Conservation (phyloP, 2,329 filamentous ascomycete species). For the Ascochyta lentis region DNA sequence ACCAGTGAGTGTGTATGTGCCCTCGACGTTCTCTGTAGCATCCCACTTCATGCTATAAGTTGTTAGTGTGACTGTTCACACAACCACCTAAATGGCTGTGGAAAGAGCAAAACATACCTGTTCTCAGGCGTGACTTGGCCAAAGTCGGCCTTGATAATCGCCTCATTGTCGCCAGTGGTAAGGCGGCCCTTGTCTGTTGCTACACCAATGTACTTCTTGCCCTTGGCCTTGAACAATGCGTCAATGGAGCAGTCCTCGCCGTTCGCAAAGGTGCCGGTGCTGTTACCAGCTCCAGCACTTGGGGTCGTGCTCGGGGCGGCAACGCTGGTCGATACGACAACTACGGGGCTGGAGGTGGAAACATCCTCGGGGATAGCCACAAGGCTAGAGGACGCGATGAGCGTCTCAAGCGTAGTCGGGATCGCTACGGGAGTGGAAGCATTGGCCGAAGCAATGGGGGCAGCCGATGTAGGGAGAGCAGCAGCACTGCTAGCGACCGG, state of each 20-base stretch:
- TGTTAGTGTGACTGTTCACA: conserved; percentile 2
- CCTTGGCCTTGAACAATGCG: conserved; percentile 64
- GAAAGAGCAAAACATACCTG: conserved; percentile 21
- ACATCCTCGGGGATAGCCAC: conserved; percentile 7
- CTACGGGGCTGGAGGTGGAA: not conserved
- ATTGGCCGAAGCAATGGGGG: conserved; percentile 16
- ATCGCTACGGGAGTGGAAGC: conserved; percentile 9
- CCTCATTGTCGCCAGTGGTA: conserved; percentile 55
- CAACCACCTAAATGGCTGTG: too few relatives aligned
- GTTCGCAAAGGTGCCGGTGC: conserved; percentile 19
- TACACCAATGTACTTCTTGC: conserved; percentile 71
- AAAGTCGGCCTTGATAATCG: conserved; percentile 66
- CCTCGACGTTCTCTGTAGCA: conserved; percentile 56
- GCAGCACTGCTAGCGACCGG: not conserved
- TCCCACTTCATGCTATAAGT: conserved; percentile 70
- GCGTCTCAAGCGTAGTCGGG: conserved; percentile 12
- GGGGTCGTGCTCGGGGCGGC: conserved; percentile 17
- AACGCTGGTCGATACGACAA: conserved; percentile 11
- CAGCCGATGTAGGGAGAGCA: conserved; percentile 4
- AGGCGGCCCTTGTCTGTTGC: conserved; percentile 63
- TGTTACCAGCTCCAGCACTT: conserved; percentile 14
- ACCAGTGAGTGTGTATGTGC: conserved; percentile 62
- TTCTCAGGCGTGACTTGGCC: conserved; percentile 73
- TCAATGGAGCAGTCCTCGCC: conserved; percentile 53
- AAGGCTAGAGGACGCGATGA: conserved; percentile 3